Evolutionary conservation across 345 rosid genomes (phyloP).

Genomic region (Cardamine occulta): DNA sequence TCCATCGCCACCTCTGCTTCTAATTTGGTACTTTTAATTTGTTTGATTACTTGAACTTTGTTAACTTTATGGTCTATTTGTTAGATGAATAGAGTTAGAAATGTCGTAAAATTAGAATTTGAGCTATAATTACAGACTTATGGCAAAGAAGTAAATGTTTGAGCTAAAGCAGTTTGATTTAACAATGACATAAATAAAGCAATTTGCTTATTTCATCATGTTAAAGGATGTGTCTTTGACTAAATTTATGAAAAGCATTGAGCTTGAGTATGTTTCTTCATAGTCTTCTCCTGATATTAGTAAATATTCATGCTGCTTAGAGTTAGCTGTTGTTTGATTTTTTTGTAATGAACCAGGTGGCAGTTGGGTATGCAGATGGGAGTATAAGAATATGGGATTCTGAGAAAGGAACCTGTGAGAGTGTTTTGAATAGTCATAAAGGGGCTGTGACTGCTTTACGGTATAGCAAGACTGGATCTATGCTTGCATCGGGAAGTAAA

Average conservation of each 20-base stretch:
- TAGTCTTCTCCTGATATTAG: neutral
- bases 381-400: slow-evolving; percentile 86
- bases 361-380: slow-evolving; percentile 83
- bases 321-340: slow-evolving; percentile 16
- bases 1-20: slow-evolving; percentile 58
- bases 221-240: neutral
- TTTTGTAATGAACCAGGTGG: slow-evolving; percentile 44
- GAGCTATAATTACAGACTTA: neutral
- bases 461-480: slow-evolving; percentile 67
- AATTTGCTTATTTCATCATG: neutral
- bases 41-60: neutral
- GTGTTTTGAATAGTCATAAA: slow-evolving; percentile 77
- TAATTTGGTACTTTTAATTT: slow-evolving; percentile 53
- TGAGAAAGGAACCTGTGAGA: slow-evolving; percentile 80
- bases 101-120: neutral
- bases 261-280: neutral
- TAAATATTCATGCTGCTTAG: neutral
- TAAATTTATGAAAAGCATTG: neutral
- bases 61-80: neutral
- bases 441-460: slow-evolving; percentile 82
- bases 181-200: neutral
- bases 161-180: neutral
- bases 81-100: neutral
- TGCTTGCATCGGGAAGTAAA: slow-evolving; percentile 95
- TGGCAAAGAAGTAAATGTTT: neutral